These are phyloP conservation scores for Ascochyta lentis DNA, from an alignment of 2,329 filamentous ascomycete species.

Conservation along the genomic window DNA sequence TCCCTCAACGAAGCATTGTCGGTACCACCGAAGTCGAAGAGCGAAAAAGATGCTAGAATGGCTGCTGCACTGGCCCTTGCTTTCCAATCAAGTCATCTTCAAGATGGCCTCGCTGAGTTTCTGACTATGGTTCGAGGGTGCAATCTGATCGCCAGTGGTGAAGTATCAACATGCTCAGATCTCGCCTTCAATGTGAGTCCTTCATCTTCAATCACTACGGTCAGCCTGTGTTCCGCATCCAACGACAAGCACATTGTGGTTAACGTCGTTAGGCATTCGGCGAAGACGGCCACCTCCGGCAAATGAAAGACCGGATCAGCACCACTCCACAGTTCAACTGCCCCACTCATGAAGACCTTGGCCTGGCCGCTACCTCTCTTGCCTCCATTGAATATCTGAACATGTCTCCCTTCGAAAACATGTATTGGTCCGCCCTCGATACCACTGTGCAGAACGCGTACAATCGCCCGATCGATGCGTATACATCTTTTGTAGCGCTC, in stretches of 20 bases:
- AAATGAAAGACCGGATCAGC: conserved; percentile 38
- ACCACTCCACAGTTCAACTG: conserved; percentile 22
- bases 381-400: conserved; percentile 32
- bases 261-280: conserved; percentile 34
- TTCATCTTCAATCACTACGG: not conserved
- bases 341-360: conserved; percentile 38
- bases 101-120: conserved; percentile 47
- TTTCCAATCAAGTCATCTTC: conserved; percentile 48
- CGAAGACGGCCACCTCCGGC: conserved; percentile 42
- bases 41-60: conserved; percentile 48
- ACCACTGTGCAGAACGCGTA: conserved; percentile 39
- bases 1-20: conserved; percentile 49
- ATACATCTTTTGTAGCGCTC: conserved; percentile 51
- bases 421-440: conserved; percentile 37
- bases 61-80: conserved; percentile 46
- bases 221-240: conserved; percentile 1
- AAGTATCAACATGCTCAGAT: conserved; percentile 26
- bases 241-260: not conserved
- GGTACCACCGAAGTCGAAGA: conserved; percentile 38
- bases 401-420: conserved; percentile 37
- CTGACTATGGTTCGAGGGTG: conserved; percentile 49
- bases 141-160: conserved; percentile 43
- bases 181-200: conserved; percentile 39
- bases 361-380: conserved; percentile 40
- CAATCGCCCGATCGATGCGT: conserved; percentile 44